Percentiles rank a stretch among this genome's conserved stretches.
phyloP scores from a whole-genome alignment of 78 protist genomes.

The Dictyostelium capitatum region DNA sequence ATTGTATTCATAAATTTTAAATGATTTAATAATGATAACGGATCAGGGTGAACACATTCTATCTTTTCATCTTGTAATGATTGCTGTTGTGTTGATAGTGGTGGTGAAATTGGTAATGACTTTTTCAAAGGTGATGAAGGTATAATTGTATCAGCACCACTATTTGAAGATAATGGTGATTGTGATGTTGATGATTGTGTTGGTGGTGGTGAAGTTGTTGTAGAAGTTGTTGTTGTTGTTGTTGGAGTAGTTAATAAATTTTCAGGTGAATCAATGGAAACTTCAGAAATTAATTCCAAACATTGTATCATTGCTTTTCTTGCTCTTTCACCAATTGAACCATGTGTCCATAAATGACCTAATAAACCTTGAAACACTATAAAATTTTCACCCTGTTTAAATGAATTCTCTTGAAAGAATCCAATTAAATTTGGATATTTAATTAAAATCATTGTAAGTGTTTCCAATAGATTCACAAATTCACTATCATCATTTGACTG shows the following conservation, averaged over 20 bases:
- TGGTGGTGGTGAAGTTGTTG: not conserved
- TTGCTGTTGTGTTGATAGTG: not conserved
- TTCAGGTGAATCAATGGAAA: not conserved
- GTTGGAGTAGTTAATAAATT: not conserved
- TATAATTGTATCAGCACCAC: not conserved
- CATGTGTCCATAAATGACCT: slow-evolving; percentile 54
- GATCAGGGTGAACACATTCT: slow-evolving; percentile 54
- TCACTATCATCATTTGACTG: slow-evolving; percentile 81
- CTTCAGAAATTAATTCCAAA: slow-evolving; percentile 54
- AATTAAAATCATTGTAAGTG: slow-evolving; percentile 27
- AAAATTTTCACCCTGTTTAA: slow-evolving; percentile 51
- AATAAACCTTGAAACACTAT: slow-evolving; percentile 72
- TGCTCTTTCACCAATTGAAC: slow-evolving; percentile 73
- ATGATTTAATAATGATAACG: slow-evolving; percentile 46
- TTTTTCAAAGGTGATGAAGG: not conserved
- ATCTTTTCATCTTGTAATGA: slow-evolving; percentile 16
- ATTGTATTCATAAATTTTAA: slow-evolving; percentile 51
- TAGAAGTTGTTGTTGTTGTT: not conserved
- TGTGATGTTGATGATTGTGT: not conserved
- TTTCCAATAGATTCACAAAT: slow-evolving; percentile 60
- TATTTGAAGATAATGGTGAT: not conserved
- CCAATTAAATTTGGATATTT: slow-evolving; percentile 66
- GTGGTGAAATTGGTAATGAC: not conserved
- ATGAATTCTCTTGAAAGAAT: slow-evolving; percentile 60
- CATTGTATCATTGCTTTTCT: slow-evolving; percentile 74